Evolutionary conservation across 495 filamentous ascomycete genomes (phyloP).

Genomic region (Sphaerosporella brunnea): DNA sequence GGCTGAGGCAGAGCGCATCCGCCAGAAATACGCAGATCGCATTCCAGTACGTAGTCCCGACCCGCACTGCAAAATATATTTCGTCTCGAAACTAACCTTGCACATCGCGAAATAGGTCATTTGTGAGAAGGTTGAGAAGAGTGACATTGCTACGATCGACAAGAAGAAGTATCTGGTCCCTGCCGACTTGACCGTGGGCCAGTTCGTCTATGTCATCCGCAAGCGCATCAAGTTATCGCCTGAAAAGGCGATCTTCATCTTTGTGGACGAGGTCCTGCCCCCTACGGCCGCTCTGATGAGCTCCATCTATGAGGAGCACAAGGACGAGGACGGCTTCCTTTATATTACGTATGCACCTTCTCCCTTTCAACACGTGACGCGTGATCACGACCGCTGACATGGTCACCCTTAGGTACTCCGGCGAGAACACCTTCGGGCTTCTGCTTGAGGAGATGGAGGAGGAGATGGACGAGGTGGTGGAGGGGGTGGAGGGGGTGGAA

Average conservation of each 20-base stretch:
- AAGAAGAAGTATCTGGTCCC: slow-evolving; percentile 99
- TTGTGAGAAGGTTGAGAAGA: slow-evolving; percentile 99
- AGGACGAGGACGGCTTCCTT: slow-evolving; percentile 47
- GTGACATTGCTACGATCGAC: slow-evolving; percentile 98
- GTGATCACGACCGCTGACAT: slow-evolving; percentile 7
- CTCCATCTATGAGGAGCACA: slow-evolving; percentile 98
- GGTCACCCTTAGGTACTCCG: slow-evolving; percentile 70
- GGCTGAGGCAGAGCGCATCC: slow-evolving; percentile 96
- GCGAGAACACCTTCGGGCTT: slow-evolving; percentile 99
- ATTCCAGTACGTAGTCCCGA: slow-evolving; percentile 73
- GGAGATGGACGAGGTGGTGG: too few species aligned
- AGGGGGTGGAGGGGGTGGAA: too few species aligned
- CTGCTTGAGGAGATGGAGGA: too few species aligned
- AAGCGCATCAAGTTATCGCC: slow-evolving; percentile 99
- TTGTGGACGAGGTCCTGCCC: slow-evolving; percentile 95
- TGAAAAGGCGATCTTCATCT: slow-evolving; percentile 99
- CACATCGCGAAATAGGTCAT: slow-evolving; percentile 56
- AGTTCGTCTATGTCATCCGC: slow-evolving; percentile 99
- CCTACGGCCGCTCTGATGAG: slow-evolving; percentile 97
- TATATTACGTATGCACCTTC: slow-evolving; percentile 47
- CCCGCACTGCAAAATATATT: too few species aligned
- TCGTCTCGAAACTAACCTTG: not conserved
- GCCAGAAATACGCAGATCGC: slow-evolving; percentile 95
- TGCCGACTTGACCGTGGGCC: slow-evolving; percentile 91
- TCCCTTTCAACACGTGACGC: not conserved